Evolutionary conservation across 352 stramenopile species (phyloP), one percentile per base, ranked within the genome.

Genomic region (Chrysophaeum taylorii): DNA sequence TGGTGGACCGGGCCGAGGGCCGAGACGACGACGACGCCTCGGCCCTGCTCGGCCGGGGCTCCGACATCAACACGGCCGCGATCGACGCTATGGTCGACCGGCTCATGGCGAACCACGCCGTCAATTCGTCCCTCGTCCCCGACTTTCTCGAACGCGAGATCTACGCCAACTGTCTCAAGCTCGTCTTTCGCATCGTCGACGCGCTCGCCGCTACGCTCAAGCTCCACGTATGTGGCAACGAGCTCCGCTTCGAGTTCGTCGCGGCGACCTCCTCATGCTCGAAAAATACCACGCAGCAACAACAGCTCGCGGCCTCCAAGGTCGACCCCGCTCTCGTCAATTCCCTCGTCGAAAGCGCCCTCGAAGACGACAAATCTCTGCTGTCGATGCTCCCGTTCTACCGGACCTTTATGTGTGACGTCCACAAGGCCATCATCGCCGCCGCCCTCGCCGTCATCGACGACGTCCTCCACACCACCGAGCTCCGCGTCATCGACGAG

Each of bases 171-270:
- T 77, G 66, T 53, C 54, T 79, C 2, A 36, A 71, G 42, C 33
- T 79, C 9, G 50, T 79, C 48, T 79, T 79, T 75, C 72, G 66
- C 31, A 27, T 77, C 18, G 62, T 77, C 23, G 53, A 75, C 41
- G 66, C 69, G 25, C 15, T 76, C 29, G 31, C 70, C 9, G 25
- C 43, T 2, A 74, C 66, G 36, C 69, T 79, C 16, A 29, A 25
- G 25, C 45, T 79, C 12, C 33, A 53, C 25, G 25, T 79, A 18
- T 79, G 72, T 66, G 75, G 75, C 38, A 71, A 79, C 70, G 69
- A 74, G 9, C 33, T 79, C 21, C 21, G 35, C 16, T n/a, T 76
- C 25, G 41, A 48, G 14, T 48, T 21, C 41, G 14, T 48, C 41
- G 41, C 41, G 41, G 14, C 14, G 14, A 14, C 41, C 41, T 21